Evolutionary conservation across 345 rosid genomes (phyloP).

Genomic region (Hirschfeldia incana): DNA sequence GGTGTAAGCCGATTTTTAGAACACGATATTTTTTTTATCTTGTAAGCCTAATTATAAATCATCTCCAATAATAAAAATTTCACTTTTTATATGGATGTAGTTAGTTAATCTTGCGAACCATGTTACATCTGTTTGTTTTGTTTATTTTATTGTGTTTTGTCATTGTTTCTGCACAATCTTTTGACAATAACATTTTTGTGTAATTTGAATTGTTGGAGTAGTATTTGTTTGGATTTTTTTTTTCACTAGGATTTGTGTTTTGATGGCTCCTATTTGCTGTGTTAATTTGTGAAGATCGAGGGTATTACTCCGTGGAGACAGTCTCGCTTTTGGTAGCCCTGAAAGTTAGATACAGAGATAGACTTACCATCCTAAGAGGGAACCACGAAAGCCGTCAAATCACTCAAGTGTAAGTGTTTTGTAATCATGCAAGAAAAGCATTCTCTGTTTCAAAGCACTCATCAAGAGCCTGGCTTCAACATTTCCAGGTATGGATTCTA

Average conservation of each 20-base stretch:
- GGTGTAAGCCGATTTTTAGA: no score
- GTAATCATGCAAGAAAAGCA: background rate
- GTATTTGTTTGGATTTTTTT: background rate
- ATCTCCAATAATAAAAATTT: background rate
- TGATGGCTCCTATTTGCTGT: background rate
- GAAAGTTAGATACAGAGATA: background rate
- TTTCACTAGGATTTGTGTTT: background rate
- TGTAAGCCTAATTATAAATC: no score
- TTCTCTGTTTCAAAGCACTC: background rate
- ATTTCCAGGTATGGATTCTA: conserved; percentile 41
- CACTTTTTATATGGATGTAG: background rate
- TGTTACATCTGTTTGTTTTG: background rate
- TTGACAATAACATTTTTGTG: background rate
- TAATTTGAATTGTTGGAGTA: background rate
- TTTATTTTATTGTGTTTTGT: background rate
- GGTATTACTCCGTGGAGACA: background rate
- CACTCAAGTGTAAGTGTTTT: conserved; percentile 58
- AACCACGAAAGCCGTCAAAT: background rate
- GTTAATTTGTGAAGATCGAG: conserved; percentile 47
- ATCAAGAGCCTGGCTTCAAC: background rate
- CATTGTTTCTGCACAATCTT: background rate
- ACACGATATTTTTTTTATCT: no score
- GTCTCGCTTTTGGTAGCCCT: background rate
- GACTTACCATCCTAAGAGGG: background rate
- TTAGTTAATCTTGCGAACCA: background rate